Evolutionary conservation across 164 flowering plant genomes (phyloP).

Genomic region (Chimonanthus salicifolius): DNA sequence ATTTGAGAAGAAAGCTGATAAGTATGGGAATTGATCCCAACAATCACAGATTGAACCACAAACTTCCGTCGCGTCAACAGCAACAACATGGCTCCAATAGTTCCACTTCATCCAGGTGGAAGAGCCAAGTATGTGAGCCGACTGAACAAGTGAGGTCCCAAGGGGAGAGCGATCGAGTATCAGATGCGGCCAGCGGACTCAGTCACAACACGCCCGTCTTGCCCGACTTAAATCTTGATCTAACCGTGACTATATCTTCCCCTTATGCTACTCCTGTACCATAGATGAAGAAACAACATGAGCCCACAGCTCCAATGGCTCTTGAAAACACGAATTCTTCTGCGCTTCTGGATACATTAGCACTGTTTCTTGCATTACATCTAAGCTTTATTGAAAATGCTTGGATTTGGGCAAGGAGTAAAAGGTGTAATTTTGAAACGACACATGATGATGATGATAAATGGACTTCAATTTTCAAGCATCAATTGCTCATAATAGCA

Average conservation of each 20-base stretch:
- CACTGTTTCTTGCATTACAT: not conserved
- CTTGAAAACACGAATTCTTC: conserved; percentile 7
- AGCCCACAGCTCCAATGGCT: not conserved
- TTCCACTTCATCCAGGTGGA: conserved; percentile 14
- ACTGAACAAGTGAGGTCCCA: conserved; percentile 3
- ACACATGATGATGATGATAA: not conserved
- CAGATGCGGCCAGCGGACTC: conserved; percentile 28
- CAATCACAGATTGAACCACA: conserved; percentile 1
- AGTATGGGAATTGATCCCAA: conserved; percentile 12
- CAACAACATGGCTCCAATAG: conserved; percentile 3
- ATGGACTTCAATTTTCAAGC: not conserved
- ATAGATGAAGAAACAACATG: conserved; percentile 1
- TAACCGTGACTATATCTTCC: conserved; percentile 19
- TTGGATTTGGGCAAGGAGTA: no score
- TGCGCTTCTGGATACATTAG: conserved; percentile 4
- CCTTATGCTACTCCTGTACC: not conserved
- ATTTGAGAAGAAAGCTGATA: conserved; percentile 29
- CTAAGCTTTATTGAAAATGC: not conserved
- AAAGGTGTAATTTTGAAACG: no score
- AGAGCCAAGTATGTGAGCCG: conserved; percentile 4
- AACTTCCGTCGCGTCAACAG: not conserved
- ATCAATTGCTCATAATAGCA: no score
- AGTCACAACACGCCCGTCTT: conserved; percentile 12
- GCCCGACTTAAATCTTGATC: conserved; percentile 54
- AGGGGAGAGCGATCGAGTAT: conserved; percentile 12